A percentile compares a stretch with the other conserved stretches of the same genome.
Evolutionary conservation across 164 flowering plant species (phyloP).

Genomic region (Protea cynaroides): DNA sequence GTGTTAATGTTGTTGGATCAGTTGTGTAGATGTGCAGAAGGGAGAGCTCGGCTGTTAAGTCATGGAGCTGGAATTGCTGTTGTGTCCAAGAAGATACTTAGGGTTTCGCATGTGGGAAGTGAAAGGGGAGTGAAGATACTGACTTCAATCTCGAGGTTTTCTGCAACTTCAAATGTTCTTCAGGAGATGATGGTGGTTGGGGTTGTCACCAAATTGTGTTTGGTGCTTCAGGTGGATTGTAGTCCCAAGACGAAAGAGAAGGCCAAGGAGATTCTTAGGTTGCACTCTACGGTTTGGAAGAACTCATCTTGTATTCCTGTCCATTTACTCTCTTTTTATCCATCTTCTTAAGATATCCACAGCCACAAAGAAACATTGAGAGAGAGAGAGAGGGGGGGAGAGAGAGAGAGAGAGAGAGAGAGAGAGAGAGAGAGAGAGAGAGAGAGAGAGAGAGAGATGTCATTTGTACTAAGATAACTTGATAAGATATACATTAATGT

Average conservation of each 20-base stretch:
- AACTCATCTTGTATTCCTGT: slow-evolving; percentile 55
- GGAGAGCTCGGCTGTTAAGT: slow-evolving; percentile 55
- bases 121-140: slow-evolving; percentile 66
- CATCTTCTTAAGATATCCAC: slow-evolving; percentile 25
- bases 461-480: too few species aligned
- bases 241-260: slow-evolving; percentile 56
- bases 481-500: too few species aligned
- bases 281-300: slow-evolving; percentile 76
- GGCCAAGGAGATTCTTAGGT: slow-evolving; percentile 50
- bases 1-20: slow-evolving; percentile 39
- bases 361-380: too few species aligned
- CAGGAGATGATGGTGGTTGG: slow-evolving; percentile 84
- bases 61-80: slow-evolving; percentile 71
- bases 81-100: slow-evolving; percentile 72
- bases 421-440: too few species aligned
- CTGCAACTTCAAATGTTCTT: slow-evolving; percentile 44
- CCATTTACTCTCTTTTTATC: slow-evolving; percentile 50
- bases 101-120: slow-evolving; percentile 63
- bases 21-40: slow-evolving; percentile 75
- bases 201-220: slow-evolving; percentile 72
- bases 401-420: too few species aligned
- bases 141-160: slow-evolving; percentile 41
- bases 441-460: too few species aligned
- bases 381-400: too few species aligned
- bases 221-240: slow-evolving; percentile 58